phyloP scores from a whole-genome alignment of 768 basidiomycete species.

The Butyriboletus loyo region DNA sequence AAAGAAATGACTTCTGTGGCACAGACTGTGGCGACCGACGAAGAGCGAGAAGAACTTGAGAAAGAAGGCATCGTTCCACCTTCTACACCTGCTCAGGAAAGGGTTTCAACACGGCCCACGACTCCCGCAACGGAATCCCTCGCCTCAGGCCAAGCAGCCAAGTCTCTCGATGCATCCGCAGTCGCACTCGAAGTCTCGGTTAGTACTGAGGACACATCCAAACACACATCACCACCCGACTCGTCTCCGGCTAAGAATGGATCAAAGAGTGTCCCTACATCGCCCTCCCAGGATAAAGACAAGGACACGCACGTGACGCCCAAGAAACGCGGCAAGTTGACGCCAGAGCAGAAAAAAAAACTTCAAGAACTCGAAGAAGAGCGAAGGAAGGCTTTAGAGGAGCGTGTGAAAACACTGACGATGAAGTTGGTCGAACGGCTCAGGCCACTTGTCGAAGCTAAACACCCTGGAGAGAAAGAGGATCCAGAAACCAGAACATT shows the following conservation, averaged over 20 bases:
- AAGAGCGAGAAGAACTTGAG: constrained; percentile 87
- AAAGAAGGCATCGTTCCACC: constrained; percentile 49
- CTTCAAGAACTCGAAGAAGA: constrained; percentile 79
- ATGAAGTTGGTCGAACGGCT: constrained; percentile 81
- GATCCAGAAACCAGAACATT: constrained; percentile 84
- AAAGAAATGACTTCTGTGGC: constrained; percentile 89
- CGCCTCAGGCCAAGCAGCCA: constrained; percentile 2
- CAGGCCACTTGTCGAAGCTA: constrained; percentile 88
- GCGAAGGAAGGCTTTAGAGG: constrained; percentile 74
- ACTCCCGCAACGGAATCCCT: constrained; percentile 14
- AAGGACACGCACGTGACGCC: constrained; percentile 32
- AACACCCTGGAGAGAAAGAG: constrained; percentile 71
- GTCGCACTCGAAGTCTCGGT: constrained; percentile 18
- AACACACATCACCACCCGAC: constrained; percentile 11
- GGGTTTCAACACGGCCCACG: constrained; percentile 12
- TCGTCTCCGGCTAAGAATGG: constrained; percentile 18
- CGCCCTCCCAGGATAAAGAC: constrained; percentile 34
- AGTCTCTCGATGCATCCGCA: constrained; percentile 13
- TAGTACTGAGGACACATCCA: constrained; percentile 18
- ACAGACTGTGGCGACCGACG: constrained; percentile 85
- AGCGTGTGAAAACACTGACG: constrained; percentile 70
- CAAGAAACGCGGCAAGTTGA: constrained; percentile 49
- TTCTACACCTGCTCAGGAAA: constrained; percentile 15
- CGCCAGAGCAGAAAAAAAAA: constrained; percentile 83
- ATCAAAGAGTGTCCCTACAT: constrained; percentile 23